Base-by-base conservation (phyloP, 129 eudicot genomes). In the Arctium minus region DNA sequence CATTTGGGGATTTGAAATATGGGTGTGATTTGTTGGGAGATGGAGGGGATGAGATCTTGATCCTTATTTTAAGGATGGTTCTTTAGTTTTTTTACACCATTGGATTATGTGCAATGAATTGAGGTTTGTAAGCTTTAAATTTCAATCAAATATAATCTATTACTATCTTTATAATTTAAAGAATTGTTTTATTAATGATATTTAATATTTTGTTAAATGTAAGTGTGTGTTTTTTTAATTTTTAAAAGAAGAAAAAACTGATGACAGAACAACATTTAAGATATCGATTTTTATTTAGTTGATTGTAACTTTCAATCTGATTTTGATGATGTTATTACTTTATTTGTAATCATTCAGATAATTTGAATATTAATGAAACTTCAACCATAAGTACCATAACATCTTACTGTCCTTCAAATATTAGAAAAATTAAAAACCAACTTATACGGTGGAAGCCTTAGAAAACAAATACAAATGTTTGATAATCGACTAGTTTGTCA, bases 31-130 rank as follows among this genome's bases (percentile, higher is more conserved):
- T 74, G 87, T 86, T 89, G 88, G 60, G 83, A 65, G 81, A 78
- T 77, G 82, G 78, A 73, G 89, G 80, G 82, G 83, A 84, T 77
- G 90, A 84, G 89, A 87, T 86, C 85, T 89, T 85, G 78, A 81
- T 85, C 86, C 81, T 73, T 77, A 81, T 32, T 73, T 50, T 86
- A 48, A 81, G 88, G 87, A 84, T 30, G 39, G 53, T 48, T 81
- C 10, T 72, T 70, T 79, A 68, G 72, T 40, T 79, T 78, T 79
- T 78, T 40, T 75, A 79, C 44, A 81, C 79, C 88, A 86, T 84
- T 84, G 87, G 86, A 72, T 74, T 80, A 81, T 86, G 90, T 82
- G 92, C 84, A 85, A 87, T 81, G 80, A 86, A 76, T 73, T 76
- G 81, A 83, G 91, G 83, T 72, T 84, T 82, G 78, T 85, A 80